Base-by-base conservation (phyloP, 371 early-diverging fungal species). In the Capillidium heterosporum region DNA sequence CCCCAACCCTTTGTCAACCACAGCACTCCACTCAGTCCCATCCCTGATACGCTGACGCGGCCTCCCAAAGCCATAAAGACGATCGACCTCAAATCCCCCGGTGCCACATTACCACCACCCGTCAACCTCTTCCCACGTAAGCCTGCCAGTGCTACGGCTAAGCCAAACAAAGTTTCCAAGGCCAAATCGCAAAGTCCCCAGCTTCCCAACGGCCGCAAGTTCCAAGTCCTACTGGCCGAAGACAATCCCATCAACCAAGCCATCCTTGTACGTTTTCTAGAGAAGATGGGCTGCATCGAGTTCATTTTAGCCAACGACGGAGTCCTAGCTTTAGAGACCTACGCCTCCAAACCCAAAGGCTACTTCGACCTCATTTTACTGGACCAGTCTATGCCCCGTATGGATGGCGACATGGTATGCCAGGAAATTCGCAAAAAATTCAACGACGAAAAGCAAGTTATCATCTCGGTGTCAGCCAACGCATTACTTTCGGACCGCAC, bases 381-480 rank as follows among this genome's bases (percentile, higher is more conserved):
- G 7, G 59, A 59, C 32, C 59, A 59, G n/a, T 26, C 27, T 2
- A 59, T 59, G 59, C 59, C 59, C 13, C 5, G 29, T 2, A 59
- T 59, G 59, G 46, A 46, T 32, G 59, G 59, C 2, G 59, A 59
- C 19, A 31, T 41, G 28, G 59, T 59, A 23, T 51, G 52, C 24
- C 40, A 40, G 23, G 44, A 39, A n/a, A 59, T 59, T 21, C 17
- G 59, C 21, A 46, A 59, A 27, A 41, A 32, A 15, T 23, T 49
- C 19, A 32, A 23, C 26, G 44, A 59, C 13, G 29, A 3, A 32
- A 8, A 17, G n/a, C 48, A 57, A 39, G 31, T 52, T 26, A 35
- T 58, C 51, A 58, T 58, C n/a, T 32, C 39, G 7, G 43, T 58
- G 13, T 40, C 41, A 17, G 58, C 58, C 23, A 58, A 58, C 41